Conservation (phyloP, 768 basidiomycete species). For the Rhizopogon vulgaris region DNA sequence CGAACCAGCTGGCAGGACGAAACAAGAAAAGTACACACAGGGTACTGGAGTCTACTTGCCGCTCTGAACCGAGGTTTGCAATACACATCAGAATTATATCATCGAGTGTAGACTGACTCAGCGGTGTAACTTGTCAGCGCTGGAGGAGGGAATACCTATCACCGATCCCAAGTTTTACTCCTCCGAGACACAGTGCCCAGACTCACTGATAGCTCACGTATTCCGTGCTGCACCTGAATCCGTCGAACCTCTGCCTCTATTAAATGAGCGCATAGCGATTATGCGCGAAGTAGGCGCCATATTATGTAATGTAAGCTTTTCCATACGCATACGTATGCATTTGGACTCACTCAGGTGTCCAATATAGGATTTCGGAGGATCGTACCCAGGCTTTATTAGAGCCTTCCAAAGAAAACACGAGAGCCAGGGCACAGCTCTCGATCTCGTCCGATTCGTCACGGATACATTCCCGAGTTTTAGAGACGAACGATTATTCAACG, state of each 20-base stretch:
- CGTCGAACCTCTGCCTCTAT: slow-evolving; percentile 61
- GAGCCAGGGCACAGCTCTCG: slow-evolving; percentile 59
- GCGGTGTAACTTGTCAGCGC: slow-evolving; percentile 44
- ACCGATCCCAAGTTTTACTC: slow-evolving; percentile 77
- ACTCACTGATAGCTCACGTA: slow-evolving; percentile 58
- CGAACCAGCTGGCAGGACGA: slow-evolving; percentile 56
- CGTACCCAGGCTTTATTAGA: slow-evolving; percentile 60
- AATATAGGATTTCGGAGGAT: slow-evolving; percentile 58
- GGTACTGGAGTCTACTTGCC: slow-evolving; percentile 86
- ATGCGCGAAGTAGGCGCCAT: slow-evolving; percentile 75
- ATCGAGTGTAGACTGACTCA: neutral
- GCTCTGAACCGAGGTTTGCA: slow-evolving; percentile 70
- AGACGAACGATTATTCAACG: slow-evolving; percentile 57
- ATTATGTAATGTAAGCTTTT: slow-evolving; percentile 53
- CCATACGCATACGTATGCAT: neutral
- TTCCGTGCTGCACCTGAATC: slow-evolving; percentile 59
- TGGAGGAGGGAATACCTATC: slow-evolving; percentile 72
- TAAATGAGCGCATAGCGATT: slow-evolving; percentile 64
- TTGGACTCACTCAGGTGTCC: neutral
- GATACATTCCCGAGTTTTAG: slow-evolving; percentile 71
- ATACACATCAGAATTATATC: neutral
- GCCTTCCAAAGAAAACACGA: slow-evolving; percentile 50
- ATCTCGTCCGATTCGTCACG: slow-evolving; percentile 65
- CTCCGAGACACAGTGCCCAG: slow-evolving; percentile 62
- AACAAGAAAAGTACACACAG: slow-evolving; percentile 55